phyloP scores from a whole-genome alignment of 768 basidiomycete species.

The Leccinum pellstonianum region DNA sequence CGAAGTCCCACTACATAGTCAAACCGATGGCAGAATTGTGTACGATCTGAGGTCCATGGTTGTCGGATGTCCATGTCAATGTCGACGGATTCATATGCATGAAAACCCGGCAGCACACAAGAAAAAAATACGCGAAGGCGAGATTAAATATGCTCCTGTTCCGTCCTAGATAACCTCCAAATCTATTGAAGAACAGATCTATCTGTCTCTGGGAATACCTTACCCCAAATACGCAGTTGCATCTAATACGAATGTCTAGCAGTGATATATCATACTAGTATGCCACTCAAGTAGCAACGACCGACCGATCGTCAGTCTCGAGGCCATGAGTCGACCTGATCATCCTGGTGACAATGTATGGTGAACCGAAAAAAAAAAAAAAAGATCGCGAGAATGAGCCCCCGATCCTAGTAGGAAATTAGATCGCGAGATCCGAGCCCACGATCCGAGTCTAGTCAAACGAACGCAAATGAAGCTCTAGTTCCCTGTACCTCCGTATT shows the following conservation, averaged over 20 bases:
- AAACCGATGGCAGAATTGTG: no score
- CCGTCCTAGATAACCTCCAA: no score
- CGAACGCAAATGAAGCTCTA: slow-evolving; percentile 14
- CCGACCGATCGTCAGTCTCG: neutral
- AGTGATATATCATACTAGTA: neutral
- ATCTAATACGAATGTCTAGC: neutral
- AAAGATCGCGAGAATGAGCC: neutral
- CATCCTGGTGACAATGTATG: neutral
- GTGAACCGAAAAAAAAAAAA: no score
- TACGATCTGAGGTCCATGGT: no score
- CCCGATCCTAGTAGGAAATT: neutral
- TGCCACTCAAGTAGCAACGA: neutral
- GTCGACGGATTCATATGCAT: no score
- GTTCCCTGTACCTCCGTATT: slow-evolving; percentile 11
- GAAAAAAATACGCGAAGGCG: no score
- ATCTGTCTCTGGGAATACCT: neutral
- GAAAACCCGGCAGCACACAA: no score
- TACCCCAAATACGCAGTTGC: neutral
- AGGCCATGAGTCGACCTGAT: neutral
- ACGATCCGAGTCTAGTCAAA: slow-evolving; percentile 8
- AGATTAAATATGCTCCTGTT: no score
- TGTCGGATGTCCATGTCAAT: no score
- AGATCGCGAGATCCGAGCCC: neutral
- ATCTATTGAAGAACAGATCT: no score
- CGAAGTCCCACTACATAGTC: no score